A percentile compares a stretch with the other conserved stretches of the same genome.
Evolutionary conservation across 106 monocot species (phyloP).

Genomic region (Acorus calamus): DNA sequence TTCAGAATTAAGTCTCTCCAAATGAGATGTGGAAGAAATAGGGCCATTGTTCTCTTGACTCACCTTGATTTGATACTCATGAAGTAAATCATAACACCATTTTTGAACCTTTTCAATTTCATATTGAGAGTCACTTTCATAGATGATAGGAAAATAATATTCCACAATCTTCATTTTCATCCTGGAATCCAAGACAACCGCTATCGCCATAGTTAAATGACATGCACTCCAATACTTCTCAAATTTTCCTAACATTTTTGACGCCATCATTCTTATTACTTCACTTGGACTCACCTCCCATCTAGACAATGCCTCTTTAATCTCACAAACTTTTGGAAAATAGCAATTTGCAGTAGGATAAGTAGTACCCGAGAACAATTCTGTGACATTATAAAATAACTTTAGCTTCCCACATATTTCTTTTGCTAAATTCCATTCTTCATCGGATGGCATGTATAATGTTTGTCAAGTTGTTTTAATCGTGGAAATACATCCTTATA

Average conservation of each 20-base stretch:
- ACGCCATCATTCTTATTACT: constrained; percentile 3
- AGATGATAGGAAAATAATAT: constrained; percentile 1
- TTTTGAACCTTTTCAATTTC: constrained; percentile 6
- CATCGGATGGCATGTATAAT: constrained; percentile 1
- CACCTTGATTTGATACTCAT: background rate
- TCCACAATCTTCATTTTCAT: constrained; percentile 13
- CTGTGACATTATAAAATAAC: background rate
- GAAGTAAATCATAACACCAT: constrained; percentile 5
- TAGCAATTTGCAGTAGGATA: constrained; percentile 15
- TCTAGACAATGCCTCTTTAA: background rate
- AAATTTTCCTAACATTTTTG: constrained; percentile 16
- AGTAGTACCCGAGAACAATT: constrained; percentile 3
- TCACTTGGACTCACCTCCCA: background rate
- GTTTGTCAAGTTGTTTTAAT: background rate
- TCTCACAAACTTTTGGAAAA: constrained; percentile 10
- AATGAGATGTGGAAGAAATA: background rate
- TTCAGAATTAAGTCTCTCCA: background rate
- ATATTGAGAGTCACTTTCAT: background rate
- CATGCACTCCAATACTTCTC: constrained; percentile 22
- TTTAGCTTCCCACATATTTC: constrained; percentile 8
- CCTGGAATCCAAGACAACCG: constrained; percentile 14
- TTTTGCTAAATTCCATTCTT: constrained; percentile 12
- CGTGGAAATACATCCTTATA: constrained; percentile 4
- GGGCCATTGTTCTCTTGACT: too few species aligned
- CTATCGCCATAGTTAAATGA: constrained; percentile 10